Evolutionary conservation across 306 rosid species (phyloP).

Genomic region (Cucumis hystrix): DNA sequence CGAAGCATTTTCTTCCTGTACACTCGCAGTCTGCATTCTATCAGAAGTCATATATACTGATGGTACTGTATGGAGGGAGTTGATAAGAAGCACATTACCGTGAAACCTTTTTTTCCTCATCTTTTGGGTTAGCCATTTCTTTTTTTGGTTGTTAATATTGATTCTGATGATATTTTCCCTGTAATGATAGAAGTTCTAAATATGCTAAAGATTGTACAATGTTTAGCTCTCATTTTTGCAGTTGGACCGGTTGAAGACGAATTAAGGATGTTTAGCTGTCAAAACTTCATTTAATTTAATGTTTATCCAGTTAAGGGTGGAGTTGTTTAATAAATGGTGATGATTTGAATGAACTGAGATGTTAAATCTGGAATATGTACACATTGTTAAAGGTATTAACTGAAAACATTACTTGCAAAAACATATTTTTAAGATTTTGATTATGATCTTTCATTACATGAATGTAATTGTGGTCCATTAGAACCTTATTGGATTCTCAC

Average conservation of each 20-base stretch:
- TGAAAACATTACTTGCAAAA: neutral
- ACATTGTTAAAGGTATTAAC: neutral
- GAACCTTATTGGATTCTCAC: neutral
- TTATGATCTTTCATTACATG: neutral
- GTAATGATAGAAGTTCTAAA: conserved; percentile 8
- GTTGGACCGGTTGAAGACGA: neutral
- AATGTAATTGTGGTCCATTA: neutral
- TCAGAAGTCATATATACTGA: conserved; percentile 21
- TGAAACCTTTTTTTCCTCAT: conserved; percentile 1
- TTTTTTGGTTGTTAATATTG: conserved; percentile 23
- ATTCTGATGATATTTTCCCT: conserved; percentile 22
- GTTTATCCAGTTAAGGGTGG: neutral
- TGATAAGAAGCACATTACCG: conserved; percentile 26
- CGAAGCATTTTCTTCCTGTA: conserved; percentile 12
- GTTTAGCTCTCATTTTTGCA: conserved; percentile 8
- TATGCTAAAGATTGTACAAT: conserved; percentile 3
- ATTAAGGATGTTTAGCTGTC: neutral
- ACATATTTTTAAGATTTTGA: neutral
- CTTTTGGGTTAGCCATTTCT: conserved; percentile 7
- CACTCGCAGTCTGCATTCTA: conserved; percentile 16
- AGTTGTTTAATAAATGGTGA: neutral
- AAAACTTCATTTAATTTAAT: neutral
- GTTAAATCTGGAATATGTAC: neutral
- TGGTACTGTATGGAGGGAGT: conserved; percentile 39
- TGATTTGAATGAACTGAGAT: neutral